Base-by-base conservation (phyloP, 805 yeast genomes). In the Grigorovia transvaalensis region DNA sequence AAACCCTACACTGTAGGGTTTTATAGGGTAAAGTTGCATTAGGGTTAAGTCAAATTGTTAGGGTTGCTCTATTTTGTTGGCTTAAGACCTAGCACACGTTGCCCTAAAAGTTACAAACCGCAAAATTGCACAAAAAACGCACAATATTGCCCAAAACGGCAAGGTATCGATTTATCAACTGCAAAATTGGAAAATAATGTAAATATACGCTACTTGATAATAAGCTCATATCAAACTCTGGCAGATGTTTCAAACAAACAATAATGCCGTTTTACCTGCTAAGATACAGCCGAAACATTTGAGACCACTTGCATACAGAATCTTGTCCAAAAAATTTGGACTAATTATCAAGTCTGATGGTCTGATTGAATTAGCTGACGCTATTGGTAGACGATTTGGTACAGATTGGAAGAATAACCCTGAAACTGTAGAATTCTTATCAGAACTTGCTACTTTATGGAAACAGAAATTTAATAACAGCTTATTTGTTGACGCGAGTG, bases 261-360 rank as follows among this genome's bases (percentile, higher is more conserved):
- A 59, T 17, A 62, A 61, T 2, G 56, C 53, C 23, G 79, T 76
- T 18, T 74, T 90, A 12, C 97, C 97, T 0, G 82, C 88, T 1
- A 76, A 77, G 52, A 78, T 91, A 1, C 85, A 82, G 50, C 88
- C 96, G 0, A 79, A 91, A 0, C 86, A 86, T 61, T 71, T 93
- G 45, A 77, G 99, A 46, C 99, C 99, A 0, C 71, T 91, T 48
- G 97, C 97, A 0, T 93, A 90, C 66, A 74, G 99, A 44, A 79
- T 91, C 1, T 68, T 93, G 9, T 87, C 98, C 4, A 91, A 89
- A 68, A 93, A 91, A 63, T 91, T 88, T 64, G 96, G 97, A 0
- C 76, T 93, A 30, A 89, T 89, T 65, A 78, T 93, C 56, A 88
- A 91, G 61, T 82, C 96, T 0, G 83, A 85, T 56, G 98, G 96